These are phyloP conservation scores for Paramarasmius palmivorus DNA, from an alignment of 1,284 basidiomycete genomes.

Conservation along the genomic window DNA sequence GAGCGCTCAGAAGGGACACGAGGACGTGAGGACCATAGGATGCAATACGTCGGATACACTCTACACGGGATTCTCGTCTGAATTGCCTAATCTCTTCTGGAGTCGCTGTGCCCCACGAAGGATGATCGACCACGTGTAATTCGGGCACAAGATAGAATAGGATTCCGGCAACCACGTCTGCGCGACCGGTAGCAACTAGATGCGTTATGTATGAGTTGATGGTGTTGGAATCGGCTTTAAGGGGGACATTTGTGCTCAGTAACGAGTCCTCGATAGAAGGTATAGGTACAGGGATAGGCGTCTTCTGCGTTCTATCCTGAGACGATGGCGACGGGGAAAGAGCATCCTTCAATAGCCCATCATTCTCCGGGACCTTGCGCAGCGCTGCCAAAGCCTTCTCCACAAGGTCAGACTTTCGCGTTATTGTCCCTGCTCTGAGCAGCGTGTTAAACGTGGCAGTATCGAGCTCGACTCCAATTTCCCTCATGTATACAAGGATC, in stretches of 20 bases:
- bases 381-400: conserved; percentile 34
- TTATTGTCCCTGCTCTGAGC: conserved; percentile 52
- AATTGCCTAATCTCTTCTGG: conserved; percentile 20
- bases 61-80: conserved; percentile 25
- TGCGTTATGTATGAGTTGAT: conserved; percentile 55
- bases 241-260: neutral
- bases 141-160: conserved; percentile 59
- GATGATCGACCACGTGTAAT: conserved; percentile 40
- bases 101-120: conserved; percentile 30
- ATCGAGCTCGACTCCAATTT: conserved; percentile 31
- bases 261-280: neutral
- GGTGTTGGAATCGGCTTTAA: conserved; percentile 39
- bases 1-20: conserved; percentile 56
- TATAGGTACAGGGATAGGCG: neutral
- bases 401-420: conserved; percentile 46
- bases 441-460: conserved; percentile 58
- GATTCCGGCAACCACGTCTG: conserved; percentile 40
- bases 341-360: neutral
- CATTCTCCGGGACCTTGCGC: conserved; percentile 23
- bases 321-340: neutral
- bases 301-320: too few species aligned
- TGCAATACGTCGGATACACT: conserved; percentile 42
- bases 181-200: conserved; percentile 51
- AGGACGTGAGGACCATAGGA: conserved; percentile 60
- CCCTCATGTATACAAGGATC: conserved; percentile 57